phyloP scores from a whole-genome alignment of 2,329 filamentous ascomycete genomes.

The Aspergillus flavus region DNA sequence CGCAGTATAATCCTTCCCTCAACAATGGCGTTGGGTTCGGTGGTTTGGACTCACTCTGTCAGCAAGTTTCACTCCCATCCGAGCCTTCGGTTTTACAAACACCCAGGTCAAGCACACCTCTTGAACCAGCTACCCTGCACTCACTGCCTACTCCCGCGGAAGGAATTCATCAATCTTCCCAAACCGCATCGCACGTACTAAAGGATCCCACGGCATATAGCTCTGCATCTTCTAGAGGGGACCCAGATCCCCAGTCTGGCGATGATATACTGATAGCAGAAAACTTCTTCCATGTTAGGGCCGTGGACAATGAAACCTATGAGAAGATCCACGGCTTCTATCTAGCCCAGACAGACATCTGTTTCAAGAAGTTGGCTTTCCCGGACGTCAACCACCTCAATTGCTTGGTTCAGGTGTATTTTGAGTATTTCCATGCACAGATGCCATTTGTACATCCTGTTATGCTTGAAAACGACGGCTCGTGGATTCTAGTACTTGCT shows the following conservation, averaged over 20 bases:
- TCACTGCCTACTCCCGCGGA: not conserved
- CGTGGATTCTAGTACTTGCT: not conserved
- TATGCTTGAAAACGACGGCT: not conserved
- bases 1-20: too few relatives aligned
- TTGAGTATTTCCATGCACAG: not conserved
- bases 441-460: not conserved
- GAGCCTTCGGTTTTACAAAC: not conserved
- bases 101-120: not conserved
- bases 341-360: not conserved
- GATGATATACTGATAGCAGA: not conserved
- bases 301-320: not conserved
- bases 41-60: not conserved
- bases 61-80: not conserved
- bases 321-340: not conserved
- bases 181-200: not conserved
- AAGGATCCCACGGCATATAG: not conserved
- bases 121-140: not conserved
- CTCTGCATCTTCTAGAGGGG: not conserved
- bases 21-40: not conserved
- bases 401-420: not conserved
- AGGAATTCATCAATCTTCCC: not conserved
- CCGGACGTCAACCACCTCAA: not conserved
- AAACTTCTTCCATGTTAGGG: not conserved
- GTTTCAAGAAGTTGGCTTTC: not conserved
- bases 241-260: not conserved